Conservation (phyloP, 2,329 filamentous ascomycete species). For the Claviceps paspali region DNA sequence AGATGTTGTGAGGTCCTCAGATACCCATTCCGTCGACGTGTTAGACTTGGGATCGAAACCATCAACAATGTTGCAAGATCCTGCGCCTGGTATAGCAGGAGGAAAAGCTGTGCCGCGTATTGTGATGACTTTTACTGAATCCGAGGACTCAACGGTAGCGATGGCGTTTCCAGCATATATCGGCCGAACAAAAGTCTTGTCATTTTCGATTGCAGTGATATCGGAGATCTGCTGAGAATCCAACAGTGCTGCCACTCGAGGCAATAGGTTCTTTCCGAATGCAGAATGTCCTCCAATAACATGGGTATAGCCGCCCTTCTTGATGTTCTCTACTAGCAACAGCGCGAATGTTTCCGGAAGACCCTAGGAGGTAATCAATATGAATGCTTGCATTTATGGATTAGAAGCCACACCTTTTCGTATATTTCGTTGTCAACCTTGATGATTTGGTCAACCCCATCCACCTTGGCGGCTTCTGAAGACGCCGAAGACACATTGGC, state of each 20-base stretch:
- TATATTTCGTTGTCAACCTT: conserved; percentile 80
- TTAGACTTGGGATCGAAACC: conserved; percentile 71
- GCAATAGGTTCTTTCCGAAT: conserved; percentile 91
- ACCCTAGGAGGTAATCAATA: conserved; percentile 35
- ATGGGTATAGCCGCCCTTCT: conserved; percentile 87
- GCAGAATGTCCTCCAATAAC: conserved; percentile 82
- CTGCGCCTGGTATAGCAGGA: conserved; percentile 53
- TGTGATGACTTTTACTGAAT: conserved; percentile 76
- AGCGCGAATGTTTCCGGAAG: conserved; percentile 91
- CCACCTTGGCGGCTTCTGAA: conserved; percentile 73
- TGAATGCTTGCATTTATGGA: conserved; percentile 1
- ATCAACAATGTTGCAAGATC: conserved; percentile 62
- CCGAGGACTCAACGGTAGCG: conserved; percentile 81
- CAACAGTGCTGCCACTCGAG: conserved; percentile 77
- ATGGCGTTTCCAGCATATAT: conserved; percentile 98
- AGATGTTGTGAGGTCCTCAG: conserved; percentile 81
- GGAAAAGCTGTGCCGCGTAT: conserved; percentile 88
- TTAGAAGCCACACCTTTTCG: conserved; percentile 54
- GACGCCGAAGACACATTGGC: conserved; percentile 60
- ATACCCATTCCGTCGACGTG: conserved; percentile 71
- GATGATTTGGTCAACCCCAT: conserved; percentile 83
- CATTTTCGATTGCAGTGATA: conserved; percentile 70
- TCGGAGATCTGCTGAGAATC: conserved; percentile 92
- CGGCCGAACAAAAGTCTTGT: conserved; percentile 88
- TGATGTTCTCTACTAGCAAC: conserved; percentile 87